Conservation (phyloP, 768 basidiomycete genomes). For the Termitomyces sp. region DNA sequence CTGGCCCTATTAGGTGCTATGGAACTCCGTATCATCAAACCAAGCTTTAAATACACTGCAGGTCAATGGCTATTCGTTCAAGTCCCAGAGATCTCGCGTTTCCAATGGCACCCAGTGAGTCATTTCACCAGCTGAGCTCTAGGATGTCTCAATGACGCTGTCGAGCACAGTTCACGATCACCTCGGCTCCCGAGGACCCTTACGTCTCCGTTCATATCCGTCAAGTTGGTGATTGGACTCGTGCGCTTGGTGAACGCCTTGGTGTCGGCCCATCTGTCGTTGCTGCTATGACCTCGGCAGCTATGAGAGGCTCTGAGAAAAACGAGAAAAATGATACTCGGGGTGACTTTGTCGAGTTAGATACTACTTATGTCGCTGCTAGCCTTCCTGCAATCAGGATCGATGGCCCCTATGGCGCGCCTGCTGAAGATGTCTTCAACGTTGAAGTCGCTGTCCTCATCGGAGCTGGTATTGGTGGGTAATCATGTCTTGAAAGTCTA, state of each 20-base stretch:
- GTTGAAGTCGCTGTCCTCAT: constrained; percentile 87
- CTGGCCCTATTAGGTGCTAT: constrained; percentile 57
- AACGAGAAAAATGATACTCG: constrained; percentile 44
- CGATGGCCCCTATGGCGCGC: constrained; percentile 92
- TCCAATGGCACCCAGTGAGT: constrained; percentile 95
- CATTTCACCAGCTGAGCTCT: background rate
- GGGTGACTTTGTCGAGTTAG: constrained; percentile 80
- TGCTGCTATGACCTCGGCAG: constrained; percentile 70
- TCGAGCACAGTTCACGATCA: constrained; percentile 78
- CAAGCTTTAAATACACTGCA: constrained; percentile 85
- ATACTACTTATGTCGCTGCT: constrained; percentile 38
- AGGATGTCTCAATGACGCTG: background rate
- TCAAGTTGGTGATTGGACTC: constrained; percentile 89
- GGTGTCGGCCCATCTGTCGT: constrained; percentile 77
- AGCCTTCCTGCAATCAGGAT: constrained; percentile 68
- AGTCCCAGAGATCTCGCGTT: constrained; percentile 76
- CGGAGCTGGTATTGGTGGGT: constrained; percentile 86
- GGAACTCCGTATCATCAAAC: constrained; percentile 90
- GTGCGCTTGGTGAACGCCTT: constrained; percentile 77
- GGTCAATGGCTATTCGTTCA: constrained; percentile 92
- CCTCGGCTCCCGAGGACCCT: constrained; percentile 91
- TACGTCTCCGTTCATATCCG: constrained; percentile 91
- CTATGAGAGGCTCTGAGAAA: constrained; percentile 73
- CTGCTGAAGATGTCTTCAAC: constrained; percentile 85
- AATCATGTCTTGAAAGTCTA: background rate